A percentile compares a stretch with the other conserved stretches of the same genome.
phyloP scores from a whole-genome alignment of 73 alveolate genomes.

The Effrenium voratum region DNA sequence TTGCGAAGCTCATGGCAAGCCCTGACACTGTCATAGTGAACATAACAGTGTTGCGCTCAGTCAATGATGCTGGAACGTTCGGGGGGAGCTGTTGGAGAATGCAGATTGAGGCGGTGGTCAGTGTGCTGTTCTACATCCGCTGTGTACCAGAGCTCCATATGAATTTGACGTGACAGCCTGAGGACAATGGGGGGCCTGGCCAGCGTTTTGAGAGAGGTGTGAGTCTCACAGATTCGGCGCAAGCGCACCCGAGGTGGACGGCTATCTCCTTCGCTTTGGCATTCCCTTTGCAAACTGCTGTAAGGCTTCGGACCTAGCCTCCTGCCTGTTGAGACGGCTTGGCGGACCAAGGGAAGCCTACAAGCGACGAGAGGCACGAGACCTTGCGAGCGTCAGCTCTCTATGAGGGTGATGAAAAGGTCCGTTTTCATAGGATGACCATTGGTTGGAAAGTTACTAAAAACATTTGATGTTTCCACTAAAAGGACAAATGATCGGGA shows the following conservation, averaged over 20 bases:
- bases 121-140: constrained; percentile 21
- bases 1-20: constrained; percentile 64
- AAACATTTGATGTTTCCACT: no score
- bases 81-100: neutral
- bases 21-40: constrained; percentile 87
- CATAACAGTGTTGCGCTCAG: constrained; percentile 44
- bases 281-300: constrained; percentile 75
- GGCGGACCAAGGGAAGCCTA: constrained; percentile 50
- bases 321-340: no score
- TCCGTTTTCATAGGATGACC: neutral
- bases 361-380: constrained; percentile 59
- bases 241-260: constrained; percentile 36
- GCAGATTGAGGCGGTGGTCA: constrained; percentile 35
- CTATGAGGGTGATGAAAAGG: neutral
- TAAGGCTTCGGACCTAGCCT: no score
- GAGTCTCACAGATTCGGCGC: neutral
- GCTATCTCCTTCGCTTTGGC: constrained; percentile 69
- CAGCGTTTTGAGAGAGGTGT: neutral
- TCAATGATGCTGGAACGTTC: neutral
- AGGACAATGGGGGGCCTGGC: neutral
- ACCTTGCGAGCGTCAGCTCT: neutral
- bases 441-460: no score
- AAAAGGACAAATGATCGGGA: no score
- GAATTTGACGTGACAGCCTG: constrained; percentile 56
- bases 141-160: constrained; percentile 45